Percentiles rank a stretch among this genome's conserved stretches.
phyloP scores from a whole-genome alignment of 2,329 filamentous ascomycete species.

The Stagonosporopsis chrysanthemi region DNA sequence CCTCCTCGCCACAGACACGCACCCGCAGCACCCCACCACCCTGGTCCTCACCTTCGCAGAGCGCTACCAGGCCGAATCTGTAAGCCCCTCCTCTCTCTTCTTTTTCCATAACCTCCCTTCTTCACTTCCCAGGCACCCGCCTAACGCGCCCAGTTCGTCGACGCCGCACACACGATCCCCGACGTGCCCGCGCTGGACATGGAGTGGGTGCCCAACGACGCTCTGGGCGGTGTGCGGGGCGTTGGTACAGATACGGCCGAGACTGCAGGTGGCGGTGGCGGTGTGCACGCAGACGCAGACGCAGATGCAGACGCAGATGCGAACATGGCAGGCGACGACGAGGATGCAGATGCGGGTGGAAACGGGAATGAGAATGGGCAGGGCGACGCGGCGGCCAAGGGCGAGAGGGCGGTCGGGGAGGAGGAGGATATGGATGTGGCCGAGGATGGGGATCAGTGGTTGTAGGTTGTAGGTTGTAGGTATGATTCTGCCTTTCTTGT shows the following conservation, averaged over 20 bases:
- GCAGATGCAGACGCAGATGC: background rate
- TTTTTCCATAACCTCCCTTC: background rate
- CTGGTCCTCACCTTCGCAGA: constrained; percentile 55
- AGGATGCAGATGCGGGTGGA: background rate
- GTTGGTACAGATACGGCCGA: background rate
- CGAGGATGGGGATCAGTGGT: constrained; percentile 1
- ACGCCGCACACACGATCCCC: constrained; percentile 66
- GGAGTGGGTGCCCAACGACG: constrained; percentile 63
- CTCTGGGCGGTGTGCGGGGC: constrained; percentile 22
- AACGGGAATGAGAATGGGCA: background rate
- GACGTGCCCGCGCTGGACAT: constrained; percentile 71
- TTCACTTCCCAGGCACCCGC: no score
- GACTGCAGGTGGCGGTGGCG: background rate
- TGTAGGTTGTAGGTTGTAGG: background rate
- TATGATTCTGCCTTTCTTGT: background rate
- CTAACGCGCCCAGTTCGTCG: constrained; percentile 52
- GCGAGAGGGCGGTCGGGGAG: background rate
- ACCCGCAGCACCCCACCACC: constrained; percentile 49
- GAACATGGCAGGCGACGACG: no score
- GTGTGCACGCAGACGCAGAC: background rate
- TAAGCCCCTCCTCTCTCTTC: constrained; percentile 14
- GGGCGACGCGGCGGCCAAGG: background rate
- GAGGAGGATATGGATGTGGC: background rate
- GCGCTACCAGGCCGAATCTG: constrained; percentile 70
- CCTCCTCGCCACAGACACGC: constrained; percentile 47